A percentile compares a stretch with the other conserved stretches of the same genome.
Evolutionary conservation across 441 rosid genomes (phyloP).

Genomic region (Brassica hybrid): DNA sequence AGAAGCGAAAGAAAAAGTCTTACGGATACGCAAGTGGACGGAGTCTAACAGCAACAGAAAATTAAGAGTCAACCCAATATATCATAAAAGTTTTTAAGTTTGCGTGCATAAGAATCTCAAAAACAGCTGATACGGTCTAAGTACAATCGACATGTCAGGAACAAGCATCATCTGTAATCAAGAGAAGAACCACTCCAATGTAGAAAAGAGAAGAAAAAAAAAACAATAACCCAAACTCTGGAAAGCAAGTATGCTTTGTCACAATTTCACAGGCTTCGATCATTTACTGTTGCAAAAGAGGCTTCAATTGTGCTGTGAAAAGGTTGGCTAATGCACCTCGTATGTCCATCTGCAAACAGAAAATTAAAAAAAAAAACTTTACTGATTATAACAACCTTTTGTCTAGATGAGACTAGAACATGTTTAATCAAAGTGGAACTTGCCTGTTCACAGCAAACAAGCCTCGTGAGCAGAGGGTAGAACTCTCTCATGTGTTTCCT

Average conservation of each 20-base stretch:
- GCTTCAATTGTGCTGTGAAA: slow-evolving; percentile 84
- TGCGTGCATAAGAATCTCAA: slow-evolving; percentile 14
- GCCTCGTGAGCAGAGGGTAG: slow-evolving; percentile 93
- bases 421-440: slow-evolving; percentile 21
- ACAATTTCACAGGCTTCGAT: slow-evolving; percentile 13
- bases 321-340: slow-evolving; percentile 95
- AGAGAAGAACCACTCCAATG: slow-evolving; percentile 18
- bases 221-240: slow-evolving; percentile 20
- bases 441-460: slow-evolving; percentile 99
- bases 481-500: slow-evolving; percentile 87
- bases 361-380: background rate
- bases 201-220: background rate
- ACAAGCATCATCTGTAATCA: slow-evolving; percentile 29
- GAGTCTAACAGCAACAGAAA: background rate
- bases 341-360: slow-evolving; percentile 77
- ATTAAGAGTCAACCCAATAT: slow-evolving; percentile 9
- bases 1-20: background rate
- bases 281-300: slow-evolving; percentile 64
- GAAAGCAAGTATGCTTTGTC: slow-evolving; percentile 9
- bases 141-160: slow-evolving; percentile 22
- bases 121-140: slow-evolving; percentile 14
- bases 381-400: background rate
- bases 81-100: slow-evolving; percentile 12
- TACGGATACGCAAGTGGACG: background rate
- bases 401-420: slow-evolving; percentile 14